These are phyloP conservation scores for Fusarium haematococcum DNA, from an alignment of 2,329 filamentous ascomycete genomes.

Conservation along the genomic window DNA sequence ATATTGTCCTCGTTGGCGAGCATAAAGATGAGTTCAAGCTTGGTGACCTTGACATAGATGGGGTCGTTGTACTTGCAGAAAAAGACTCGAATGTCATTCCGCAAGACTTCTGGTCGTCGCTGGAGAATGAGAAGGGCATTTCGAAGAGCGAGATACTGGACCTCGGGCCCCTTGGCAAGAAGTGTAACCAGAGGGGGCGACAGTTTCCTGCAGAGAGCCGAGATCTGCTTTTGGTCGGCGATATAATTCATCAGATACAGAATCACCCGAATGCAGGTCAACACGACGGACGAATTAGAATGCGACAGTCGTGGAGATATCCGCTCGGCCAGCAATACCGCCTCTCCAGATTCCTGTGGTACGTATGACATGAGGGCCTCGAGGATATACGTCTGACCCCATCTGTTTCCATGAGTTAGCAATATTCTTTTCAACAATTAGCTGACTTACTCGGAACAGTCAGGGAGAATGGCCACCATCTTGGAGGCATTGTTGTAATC, in stretches of 20 bases:
- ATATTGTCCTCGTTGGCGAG: slow-evolving; percentile 96
- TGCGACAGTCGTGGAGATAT: slow-evolving; percentile 96
- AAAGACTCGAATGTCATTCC: slow-evolving; percentile 98
- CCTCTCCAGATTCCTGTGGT: slow-evolving; percentile 89
- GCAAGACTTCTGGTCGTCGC: slow-evolving; percentile 88
- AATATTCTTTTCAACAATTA: neutral
- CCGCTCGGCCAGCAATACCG: slow-evolving; percentile 88
- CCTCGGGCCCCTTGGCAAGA: slow-evolving; percentile 94
- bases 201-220: slow-evolving; percentile 88
- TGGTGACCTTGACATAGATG: slow-evolving; percentile 99
- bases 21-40: slow-evolving; percentile 99
- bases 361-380: slow-evolving; percentile 98
- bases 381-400: slow-evolving; percentile 98
- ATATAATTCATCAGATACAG: slow-evolving; percentile 99
- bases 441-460: slow-evolving; percentile 91
- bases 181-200: slow-evolving; percentile 95
- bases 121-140: slow-evolving; percentile 96
- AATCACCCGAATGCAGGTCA: slow-evolving; percentile 96
- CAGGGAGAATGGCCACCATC: slow-evolving; percentile 94
- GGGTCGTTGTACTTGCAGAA: slow-evolving; percentile 99
- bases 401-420: slow-evolving; percentile 65
- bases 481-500: slow-evolving; percentile 98
- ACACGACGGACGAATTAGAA: slow-evolving; percentile 94
- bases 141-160: slow-evolving; percentile 95
- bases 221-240: slow-evolving; percentile 87